Base-by-base conservation (phyloP, 768 basidiomycete species). In the Boletus rufocinnamomeus region DNA sequence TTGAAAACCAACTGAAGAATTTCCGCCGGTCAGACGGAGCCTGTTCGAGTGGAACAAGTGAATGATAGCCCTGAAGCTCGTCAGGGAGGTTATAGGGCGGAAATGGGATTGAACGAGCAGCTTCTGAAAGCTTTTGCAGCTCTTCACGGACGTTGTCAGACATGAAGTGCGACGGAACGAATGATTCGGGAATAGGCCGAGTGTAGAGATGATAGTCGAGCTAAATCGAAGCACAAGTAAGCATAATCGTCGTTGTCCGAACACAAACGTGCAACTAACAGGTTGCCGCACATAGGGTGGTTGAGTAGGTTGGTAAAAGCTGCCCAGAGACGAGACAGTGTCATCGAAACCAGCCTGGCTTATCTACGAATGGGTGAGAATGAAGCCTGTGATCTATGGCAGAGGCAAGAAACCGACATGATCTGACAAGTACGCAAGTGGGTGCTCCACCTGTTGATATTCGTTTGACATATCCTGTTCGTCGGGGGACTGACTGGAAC, bases 141-240 rank as follows among this genome's bases (percentile, higher is more conserved):
- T 84, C 82, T 61, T 83, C 82, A 44, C 86, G 87, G 19, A 87
- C 77, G 25, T 80, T 80, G 66, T 95, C 91, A n/a, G 94, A 88
- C 49, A 97, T 81, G 75, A 96, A 98, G 69, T 95, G 93, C 32
- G 81, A 78, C 19, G 81, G 69, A 64, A 81, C 67, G 69, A 88
- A 77, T 56, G 79, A 67, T 61, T 82, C 74, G 45, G 89, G 78
- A 67, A 89, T 77, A 65, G 82, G 82, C 2, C 84, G 82, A 4
- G 91, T 88, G 76, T 99, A 99, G 32, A 98, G 81, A 63, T 98
- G 93, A 68, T 99, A 94, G 69, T 97, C 86, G 47, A 98, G 82
- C 93, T 96, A 69, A 21, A 44, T 53, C 10, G 25, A 38, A 28
- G 27, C 5, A 32, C 25, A 46, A 46, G 44, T 53, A 27, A 56